Conservation (phyloP, 352 stramenopile species). For the Saprolegnia diclina region DNA sequence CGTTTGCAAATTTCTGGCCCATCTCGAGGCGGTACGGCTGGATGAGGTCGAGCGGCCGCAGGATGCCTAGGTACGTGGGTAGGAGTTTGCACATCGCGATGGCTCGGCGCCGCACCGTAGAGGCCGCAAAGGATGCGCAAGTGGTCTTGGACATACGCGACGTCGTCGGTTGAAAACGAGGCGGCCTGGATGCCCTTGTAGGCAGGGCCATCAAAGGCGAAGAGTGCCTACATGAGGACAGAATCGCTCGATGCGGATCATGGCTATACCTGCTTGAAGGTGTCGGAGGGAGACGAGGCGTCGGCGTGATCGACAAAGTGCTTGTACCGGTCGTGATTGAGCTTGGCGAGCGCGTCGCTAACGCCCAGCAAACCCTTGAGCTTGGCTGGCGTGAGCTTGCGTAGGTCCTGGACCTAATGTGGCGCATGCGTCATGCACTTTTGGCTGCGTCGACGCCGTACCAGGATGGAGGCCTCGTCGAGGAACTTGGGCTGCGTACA, state of each 20-base stretch:
- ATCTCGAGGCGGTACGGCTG: constrained; percentile 97
- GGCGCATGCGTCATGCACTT: neutral
- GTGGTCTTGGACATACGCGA: constrained; percentile 70
- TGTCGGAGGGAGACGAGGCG: constrained; percentile 31
- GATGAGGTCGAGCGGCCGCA: constrained; percentile 90
- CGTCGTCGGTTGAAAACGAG: constrained; percentile 33
- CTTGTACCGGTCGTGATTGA: constrained; percentile 80
- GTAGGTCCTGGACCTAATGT: constrained; percentile 43
- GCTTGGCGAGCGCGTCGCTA: constrained; percentile 74
- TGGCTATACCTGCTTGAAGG: constrained; percentile 46
- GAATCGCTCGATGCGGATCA: neutral
- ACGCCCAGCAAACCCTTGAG: constrained; percentile 79
- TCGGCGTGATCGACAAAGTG: constrained; percentile 37
- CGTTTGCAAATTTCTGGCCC: constrained; percentile 72
- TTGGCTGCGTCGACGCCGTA: constrained; percentile 24
- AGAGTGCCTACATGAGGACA: constrained; percentile 28
- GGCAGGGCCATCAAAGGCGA: constrained; percentile 80
- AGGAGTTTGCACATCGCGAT: too few relatives aligned
- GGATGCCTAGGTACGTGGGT: constrained; percentile 36
- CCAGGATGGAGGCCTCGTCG: constrained; percentile 44
- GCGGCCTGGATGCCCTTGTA: constrained; percentile 47
- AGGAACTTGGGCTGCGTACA: constrained; percentile 53
- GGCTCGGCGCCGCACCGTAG: constrained; percentile 51
- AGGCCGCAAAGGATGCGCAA: constrained; percentile 92
- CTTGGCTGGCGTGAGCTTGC: constrained; percentile 54